phyloP scores from a whole-genome alignment of 371 early-diverging fungal genomes.

The Coelomomyces lativittatus region DNA sequence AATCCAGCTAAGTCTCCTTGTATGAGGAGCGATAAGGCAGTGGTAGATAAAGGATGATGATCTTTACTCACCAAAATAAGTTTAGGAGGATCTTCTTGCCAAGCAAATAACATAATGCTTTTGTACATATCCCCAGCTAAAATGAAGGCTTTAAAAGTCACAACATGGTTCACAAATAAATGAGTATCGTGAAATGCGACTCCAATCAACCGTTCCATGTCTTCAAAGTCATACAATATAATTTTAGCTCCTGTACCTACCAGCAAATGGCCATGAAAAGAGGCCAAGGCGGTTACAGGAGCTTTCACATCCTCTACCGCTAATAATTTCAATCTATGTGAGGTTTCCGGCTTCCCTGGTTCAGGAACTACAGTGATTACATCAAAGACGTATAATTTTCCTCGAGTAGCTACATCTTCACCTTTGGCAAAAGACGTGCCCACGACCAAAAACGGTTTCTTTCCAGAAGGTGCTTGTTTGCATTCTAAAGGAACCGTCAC shows the following conservation, averaged over 20 bases:
- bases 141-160: slow-evolving; percentile 73
- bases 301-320: slow-evolving; percentile 76
- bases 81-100: slow-evolving; percentile 89
- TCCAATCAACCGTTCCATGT: slow-evolving; percentile 52
- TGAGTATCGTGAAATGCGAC: slow-evolving; percentile 92
- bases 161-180: slow-evolving; percentile 66
- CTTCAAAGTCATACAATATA: slow-evolving; percentile 74
- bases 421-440: slow-evolving; percentile 77
- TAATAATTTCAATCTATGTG: slow-evolving; percentile 73
- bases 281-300: slow-evolving; percentile 77
- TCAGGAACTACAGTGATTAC: slow-evolving; percentile 94
- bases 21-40: slow-evolving; percentile 53
- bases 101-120: slow-evolving; percentile 79
- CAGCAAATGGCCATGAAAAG: slow-evolving; percentile 66
- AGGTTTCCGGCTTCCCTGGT: slow-evolving; percentile 79
- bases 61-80: slow-evolving; percentile 78
- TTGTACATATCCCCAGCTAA: slow-evolving; percentile 81
- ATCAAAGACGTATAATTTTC: slow-evolving; percentile 80
- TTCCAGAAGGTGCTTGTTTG: slow-evolving; percentile 66
- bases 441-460: slow-evolving; percentile 68
- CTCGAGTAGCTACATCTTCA: slow-evolving; percentile 80
- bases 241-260: slow-evolving; percentile 82
- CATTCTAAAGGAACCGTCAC: slow-evolving; percentile 66
- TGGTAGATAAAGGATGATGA: slow-evolving; percentile 51
- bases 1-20: slow-evolving; percentile 53